Evolutionary conservation across 352 stramenopile species (phyloP), one percentile per base, ranked within the genome.

Genomic region (Pythium apleroticum): DNA sequence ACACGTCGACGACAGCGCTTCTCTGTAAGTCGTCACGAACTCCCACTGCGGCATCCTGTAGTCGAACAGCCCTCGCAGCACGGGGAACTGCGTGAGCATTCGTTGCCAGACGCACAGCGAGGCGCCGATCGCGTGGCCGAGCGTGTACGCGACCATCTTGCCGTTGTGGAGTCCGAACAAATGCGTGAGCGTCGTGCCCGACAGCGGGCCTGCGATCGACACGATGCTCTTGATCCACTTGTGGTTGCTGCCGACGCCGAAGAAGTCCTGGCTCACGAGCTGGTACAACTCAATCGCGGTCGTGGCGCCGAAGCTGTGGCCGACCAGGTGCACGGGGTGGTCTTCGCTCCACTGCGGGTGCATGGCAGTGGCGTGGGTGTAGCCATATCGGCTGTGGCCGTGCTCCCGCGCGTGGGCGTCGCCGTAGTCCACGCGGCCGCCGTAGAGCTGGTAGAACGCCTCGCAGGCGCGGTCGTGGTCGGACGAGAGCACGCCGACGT

Each of bases 261-360:
- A 90, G 52, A 74, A 80, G 65, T 90, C 80, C 8, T 70, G 48
- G 35, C 76, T 79, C 6, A 90, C 64, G 60, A 89, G 61, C 71
- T 92, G 84, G 54, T 93, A 89, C 33, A 93, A 59, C 57, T 92
- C 81, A 28, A 93, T 70, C 27, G 81, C 81, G 4, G 81, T 89
- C 22, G 80, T 88, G 11, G 70, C 72, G 43, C 84, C 81, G 28
- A 87, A 80, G 58, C 80, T 89, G 63, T 90, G 82, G 19, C 79
- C 82, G 17, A 90, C 31, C 9, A 91, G 59, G 39, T 89, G 81
- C 5, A 91, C 66, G 0, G 84, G 80, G 37, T 88, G 77, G 2
- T 63, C 27, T 3, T 65, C 71, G 63, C 73, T 88, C 80, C 81
- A 91, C 0, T 67, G 31, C 0, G 76, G 71, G 33, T 84, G 66